Evolutionary conservation across 2,329 filamentous ascomycete species (phyloP).

Genomic region (Sporothrix schenckii): DNA sequence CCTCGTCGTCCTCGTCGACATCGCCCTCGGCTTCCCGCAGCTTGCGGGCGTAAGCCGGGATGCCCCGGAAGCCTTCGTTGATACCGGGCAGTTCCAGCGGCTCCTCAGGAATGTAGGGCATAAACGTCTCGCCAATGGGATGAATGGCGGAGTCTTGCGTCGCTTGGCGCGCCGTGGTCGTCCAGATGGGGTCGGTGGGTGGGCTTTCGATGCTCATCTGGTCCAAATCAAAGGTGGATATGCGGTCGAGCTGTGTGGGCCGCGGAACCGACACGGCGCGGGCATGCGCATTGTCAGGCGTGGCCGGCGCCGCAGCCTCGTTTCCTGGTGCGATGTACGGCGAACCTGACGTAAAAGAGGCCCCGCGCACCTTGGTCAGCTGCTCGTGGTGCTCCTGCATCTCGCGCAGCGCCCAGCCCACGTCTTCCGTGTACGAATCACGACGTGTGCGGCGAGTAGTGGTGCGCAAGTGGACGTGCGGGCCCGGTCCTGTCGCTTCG

Average conservation of each 20-base stretch:
- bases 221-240: conserved; percentile 43
- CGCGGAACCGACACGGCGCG: neutral
- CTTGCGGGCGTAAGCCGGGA: conserved; percentile 33
- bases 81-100: conserved; percentile 32
- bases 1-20: conserved; percentile 36
- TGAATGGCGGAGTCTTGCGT: conserved; percentile 35
- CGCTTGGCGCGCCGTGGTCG: conserved; percentile 38
- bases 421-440: conserved; percentile 64
- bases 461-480: neutral
- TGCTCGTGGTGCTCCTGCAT: conserved; percentile 78
- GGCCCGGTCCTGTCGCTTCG: conserved; percentile 26
- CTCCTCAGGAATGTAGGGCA: conserved; percentile 42
- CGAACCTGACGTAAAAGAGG: conserved; percentile 13
- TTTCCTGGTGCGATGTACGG: conserved; percentile 7
- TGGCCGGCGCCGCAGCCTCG: neutral
- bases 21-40: conserved; percentile 35
- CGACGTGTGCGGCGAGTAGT: conserved; percentile 48
- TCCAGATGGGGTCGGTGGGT: conserved; percentile 45
- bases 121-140: conserved; percentile 42
- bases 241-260: conserved; percentile 44
- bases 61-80: conserved; percentile 30
- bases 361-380: conserved; percentile 52
- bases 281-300: neutral
- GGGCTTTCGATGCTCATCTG: conserved; percentile 45
- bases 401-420: conserved; percentile 74